These are phyloP conservation scores for Xerocomus nothofagi DNA, from an alignment of 1,284 basidiomycete genomes.

Conservation along the genomic window DNA sequence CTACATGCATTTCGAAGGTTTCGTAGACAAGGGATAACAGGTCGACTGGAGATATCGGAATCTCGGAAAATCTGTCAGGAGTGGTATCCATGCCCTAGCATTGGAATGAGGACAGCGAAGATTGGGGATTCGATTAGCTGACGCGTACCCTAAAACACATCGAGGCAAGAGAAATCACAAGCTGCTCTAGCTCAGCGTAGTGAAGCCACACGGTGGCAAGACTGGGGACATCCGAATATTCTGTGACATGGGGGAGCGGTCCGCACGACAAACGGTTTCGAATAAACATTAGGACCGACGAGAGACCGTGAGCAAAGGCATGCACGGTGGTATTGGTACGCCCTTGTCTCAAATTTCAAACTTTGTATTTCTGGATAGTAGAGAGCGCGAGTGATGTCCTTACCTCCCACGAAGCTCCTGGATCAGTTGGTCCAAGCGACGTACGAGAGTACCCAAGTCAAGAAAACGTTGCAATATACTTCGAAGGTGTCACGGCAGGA, in stretches of 20 bases:
- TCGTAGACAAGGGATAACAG: constrained; percentile 58
- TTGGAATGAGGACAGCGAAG: constrained; percentile 6
- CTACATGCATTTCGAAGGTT: constrained; percentile 51
- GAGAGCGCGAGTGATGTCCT: constrained; percentile 1
- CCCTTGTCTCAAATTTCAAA: constrained; percentile 36
- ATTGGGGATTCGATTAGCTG: not conserved
- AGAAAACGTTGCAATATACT: constrained; percentile 64
- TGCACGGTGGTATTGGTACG: constrained; percentile 54
- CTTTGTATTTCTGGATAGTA: not conserved
- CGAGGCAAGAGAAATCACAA: constrained; percentile 49
- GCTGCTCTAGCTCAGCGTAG: constrained; percentile 51
- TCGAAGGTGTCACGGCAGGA: not conserved
- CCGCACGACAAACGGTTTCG: constrained; percentile 44
- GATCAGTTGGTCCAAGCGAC: constrained; percentile 60
- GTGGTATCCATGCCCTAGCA: constrained; percentile 41
- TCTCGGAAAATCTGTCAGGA: constrained; percentile 43
- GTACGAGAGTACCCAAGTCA: constrained; percentile 59
- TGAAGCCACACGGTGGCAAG: constrained; percentile 52
- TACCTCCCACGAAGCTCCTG: constrained; percentile 47
- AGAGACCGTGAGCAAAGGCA: constrained; percentile 64
- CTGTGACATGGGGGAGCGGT: constrained; percentile 33
- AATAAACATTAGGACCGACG: constrained; percentile 52
- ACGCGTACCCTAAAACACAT: constrained; percentile 57
- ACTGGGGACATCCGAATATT: constrained; percentile 20
- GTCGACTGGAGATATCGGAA: constrained; percentile 44